A percentile compares a stretch with the other conserved stretches of the same genome.
Conservation (phyloP, 2,329 filamentous ascomycete genomes). For the Pseudofabraea citricarpa region DNA sequence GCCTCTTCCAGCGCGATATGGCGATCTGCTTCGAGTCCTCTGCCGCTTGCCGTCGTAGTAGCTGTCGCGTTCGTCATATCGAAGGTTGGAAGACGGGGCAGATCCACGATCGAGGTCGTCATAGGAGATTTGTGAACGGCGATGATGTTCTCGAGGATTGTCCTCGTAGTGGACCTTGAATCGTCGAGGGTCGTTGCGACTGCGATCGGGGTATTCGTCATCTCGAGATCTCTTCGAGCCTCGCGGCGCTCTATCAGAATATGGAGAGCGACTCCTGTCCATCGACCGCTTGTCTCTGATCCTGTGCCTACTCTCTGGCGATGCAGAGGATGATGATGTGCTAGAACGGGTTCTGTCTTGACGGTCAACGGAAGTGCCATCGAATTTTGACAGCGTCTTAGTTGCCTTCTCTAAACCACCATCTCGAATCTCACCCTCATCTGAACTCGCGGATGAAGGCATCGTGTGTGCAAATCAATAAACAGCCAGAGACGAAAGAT, state of each 20-base stretch:
- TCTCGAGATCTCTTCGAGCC: constrained; percentile 64
- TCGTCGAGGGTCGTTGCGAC: constrained; percentile 50
- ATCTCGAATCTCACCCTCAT: constrained; percentile 84
- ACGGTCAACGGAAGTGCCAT: constrained; percentile 87
- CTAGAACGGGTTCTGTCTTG: constrained; percentile 67
- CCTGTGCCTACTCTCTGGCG: constrained; percentile 36
- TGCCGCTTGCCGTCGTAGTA: constrained; percentile 46
- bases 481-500: constrained; percentile 21
- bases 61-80: constrained; percentile 46
- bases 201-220: constrained; percentile 48
- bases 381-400: constrained; percentile 72
- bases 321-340: constrained; percentile 28
- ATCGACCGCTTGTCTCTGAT: constrained; percentile 37
- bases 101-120: constrained; percentile 48
- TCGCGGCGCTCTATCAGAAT: constrained; percentile 32
- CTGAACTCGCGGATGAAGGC: constrained; percentile 60
- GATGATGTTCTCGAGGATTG: constrained; percentile 37
- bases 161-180: constrained; percentile 62
- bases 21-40: constrained; percentile 47
- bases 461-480: constrained; percentile 28
- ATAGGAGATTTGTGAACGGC: constrained; percentile 45
- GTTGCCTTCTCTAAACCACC: constrained; percentile 79
- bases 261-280: constrained; percentile 53
- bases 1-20: constrained; percentile 33
- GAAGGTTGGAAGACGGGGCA: constrained; percentile 25